These are phyloP conservation scores for Senna tora DNA, from an alignment of 306 rosid genomes.

Conservation along the genomic window DNA sequence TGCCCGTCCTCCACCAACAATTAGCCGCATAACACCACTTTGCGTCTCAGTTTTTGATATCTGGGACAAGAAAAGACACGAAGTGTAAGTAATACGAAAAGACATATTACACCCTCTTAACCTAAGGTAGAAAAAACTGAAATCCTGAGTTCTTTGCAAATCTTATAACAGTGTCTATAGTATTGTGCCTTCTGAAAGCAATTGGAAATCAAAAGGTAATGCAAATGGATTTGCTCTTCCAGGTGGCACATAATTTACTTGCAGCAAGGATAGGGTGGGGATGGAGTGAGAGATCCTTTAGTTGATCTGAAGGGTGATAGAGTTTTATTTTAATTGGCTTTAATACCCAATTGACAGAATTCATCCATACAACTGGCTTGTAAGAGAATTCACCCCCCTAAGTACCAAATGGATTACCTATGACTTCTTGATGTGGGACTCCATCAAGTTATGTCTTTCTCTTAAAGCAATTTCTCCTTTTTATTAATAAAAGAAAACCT, in stretches of 20 bases:
- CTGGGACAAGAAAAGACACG: conserved; percentile 45
- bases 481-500: neutral
- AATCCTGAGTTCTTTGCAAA: conserved; percentile 6
- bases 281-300: neutral
- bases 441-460: no score
- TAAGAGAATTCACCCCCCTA: no score
- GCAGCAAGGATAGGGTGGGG: neutral
- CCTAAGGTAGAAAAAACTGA: neutral
- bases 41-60: conserved; percentile 87
- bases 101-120: conserved; percentile 5
- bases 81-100: conserved; percentile 14
- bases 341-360: no score
- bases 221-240: neutral
- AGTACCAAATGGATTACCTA: no score
- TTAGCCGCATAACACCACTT: conserved; percentile 97
- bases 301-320: neutral
- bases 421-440: no score
- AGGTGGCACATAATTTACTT: neutral
- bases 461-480: no score
- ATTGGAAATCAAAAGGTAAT: conserved; percentile 9
- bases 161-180: conserved; percentile 23
- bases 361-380: no score
- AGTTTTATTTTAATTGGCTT: neutral
- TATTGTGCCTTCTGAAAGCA: conserved; percentile 24
- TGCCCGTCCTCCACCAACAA: conserved; percentile 99